A percentile compares a stretch with the other conserved stretches of the same genome.
phyloP scores from a whole-genome alignment of 306 rosid genomes.

The Hippophae tibetana region DNA sequence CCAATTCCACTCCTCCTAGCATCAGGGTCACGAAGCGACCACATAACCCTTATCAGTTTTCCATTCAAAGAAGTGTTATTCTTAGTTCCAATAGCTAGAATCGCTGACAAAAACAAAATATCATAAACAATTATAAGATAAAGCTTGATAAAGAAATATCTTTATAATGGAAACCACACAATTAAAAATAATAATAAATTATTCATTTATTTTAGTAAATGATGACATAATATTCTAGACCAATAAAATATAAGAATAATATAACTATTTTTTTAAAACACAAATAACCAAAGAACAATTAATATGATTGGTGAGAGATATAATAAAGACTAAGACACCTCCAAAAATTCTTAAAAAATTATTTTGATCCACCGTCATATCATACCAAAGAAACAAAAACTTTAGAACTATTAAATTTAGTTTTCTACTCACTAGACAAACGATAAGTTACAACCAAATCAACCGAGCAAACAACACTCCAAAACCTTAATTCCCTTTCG shows the following conservation, averaged over 20 bases:
- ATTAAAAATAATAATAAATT: too few relatives aligned
- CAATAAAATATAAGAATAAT: too few relatives aligned
- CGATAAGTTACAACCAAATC: background rate
- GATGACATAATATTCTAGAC: too few relatives aligned
- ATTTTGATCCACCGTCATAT: background rate
- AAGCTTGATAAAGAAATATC: background rate
- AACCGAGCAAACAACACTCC: background rate
- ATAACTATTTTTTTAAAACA: too few relatives aligned
- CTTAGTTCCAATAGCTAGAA: slow-evolving; percentile 48
- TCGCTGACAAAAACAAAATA: slow-evolving; percentile 30
- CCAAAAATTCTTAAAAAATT: background rate
- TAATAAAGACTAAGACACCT: too few relatives aligned
- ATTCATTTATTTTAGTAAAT: too few relatives aligned
- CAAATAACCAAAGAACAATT: too few relatives aligned
- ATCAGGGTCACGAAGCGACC: slow-evolving; percentile 76
- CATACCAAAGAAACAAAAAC: background rate
- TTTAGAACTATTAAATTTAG: too few relatives aligned
- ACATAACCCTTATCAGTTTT: slow-evolving; percentile 63
- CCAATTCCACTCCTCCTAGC: slow-evolving; percentile 58
- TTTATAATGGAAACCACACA: background rate
- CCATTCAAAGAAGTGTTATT: slow-evolving; percentile 56
- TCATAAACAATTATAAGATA: background rate
- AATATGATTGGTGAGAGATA: too few relatives aligned
- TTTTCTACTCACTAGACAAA: background rate
- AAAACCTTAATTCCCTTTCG: background rate